phyloP scores from a whole-genome alignment of 1,284 basidiomycete genomes.

The Ustilago curta region DNA sequence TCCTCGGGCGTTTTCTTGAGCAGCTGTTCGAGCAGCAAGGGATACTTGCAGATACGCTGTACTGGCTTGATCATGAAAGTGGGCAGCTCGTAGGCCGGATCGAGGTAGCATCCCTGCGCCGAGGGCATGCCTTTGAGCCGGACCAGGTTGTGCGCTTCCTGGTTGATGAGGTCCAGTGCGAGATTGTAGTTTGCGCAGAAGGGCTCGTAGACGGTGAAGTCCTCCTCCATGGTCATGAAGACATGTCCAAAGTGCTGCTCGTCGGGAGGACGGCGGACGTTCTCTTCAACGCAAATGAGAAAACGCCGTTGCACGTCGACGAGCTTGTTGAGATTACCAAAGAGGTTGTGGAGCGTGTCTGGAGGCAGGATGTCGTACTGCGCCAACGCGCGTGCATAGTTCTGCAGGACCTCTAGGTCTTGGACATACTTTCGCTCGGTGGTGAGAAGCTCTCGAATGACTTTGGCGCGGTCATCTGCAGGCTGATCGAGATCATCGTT shows the following conservation, averaged over 20 bases:
- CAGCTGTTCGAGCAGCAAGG: conserved; percentile 73
- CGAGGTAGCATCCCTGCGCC: conserved; percentile 68
- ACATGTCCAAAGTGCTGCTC: conserved; percentile 75
- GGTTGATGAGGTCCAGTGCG: conserved; percentile 84
- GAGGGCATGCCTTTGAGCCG: conserved; percentile 54
- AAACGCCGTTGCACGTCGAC: conserved; percentile 97
- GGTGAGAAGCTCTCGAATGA: conserved; percentile 87
- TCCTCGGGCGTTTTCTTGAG: conserved; percentile 75
- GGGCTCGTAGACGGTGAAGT: conserved; percentile 80
- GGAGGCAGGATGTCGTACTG: conserved; percentile 87
- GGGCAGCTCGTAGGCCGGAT: conserved; percentile 79
- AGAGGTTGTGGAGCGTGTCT: conserved; percentile 94
- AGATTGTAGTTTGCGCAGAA: conserved; percentile 85
- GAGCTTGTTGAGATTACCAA: conserved; percentile 93
- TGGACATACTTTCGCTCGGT: conserved; percentile 98
- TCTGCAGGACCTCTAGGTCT: conserved; percentile 89
- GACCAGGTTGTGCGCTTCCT: conserved; percentile 57
- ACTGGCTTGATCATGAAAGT: conserved; percentile 83
- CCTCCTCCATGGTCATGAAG: conserved; percentile 81
- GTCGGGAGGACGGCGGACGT: conserved; percentile 74
- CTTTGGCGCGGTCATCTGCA: conserved; percentile 78
- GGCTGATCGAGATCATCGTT: conserved; percentile 59
- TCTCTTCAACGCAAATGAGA: conserved; percentile 81
- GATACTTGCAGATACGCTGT: conserved; percentile 83
- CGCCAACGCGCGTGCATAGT: conserved; percentile 73